Evolutionary conservation across 768 basidiomycete species (phyloP).

Genomic region (Boletus reticuloceps): DNA sequence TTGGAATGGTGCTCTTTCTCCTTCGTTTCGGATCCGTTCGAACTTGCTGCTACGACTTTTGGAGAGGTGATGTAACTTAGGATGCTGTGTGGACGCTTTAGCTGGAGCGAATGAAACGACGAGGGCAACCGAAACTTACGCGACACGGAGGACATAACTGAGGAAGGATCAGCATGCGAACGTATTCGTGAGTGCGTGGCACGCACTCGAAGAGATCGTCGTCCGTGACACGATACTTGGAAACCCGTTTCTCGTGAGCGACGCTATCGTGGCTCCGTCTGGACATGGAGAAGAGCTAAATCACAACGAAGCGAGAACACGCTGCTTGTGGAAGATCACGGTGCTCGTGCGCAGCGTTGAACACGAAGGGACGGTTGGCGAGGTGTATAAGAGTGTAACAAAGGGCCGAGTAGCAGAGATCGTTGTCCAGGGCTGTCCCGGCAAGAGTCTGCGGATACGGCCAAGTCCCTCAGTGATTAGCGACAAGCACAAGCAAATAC

Average conservation of each 20-base stretch:
- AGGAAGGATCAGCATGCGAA: constrained; percentile 11
- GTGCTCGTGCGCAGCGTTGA: not conserved
- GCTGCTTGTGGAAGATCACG: constrained; percentile 6
- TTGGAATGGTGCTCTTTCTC: constrained; percentile 68
- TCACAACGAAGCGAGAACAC: constrained; percentile 1
- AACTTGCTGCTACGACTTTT: constrained; percentile 39
- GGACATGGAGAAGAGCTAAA: constrained; percentile 46
- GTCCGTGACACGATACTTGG: constrained; percentile 76
- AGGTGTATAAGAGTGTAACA: not conserved
- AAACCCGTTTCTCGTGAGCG: constrained; percentile 68
- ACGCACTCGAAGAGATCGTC: constrained; percentile 85
- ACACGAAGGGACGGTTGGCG: not conserved
- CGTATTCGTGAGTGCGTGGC: constrained; percentile 5
- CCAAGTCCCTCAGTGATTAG: too few relatives aligned
- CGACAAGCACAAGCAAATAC: constrained; percentile 1
- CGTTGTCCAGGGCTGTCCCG: constrained; percentile 12
- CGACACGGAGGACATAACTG: constrained; percentile 81
- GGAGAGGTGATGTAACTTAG: constrained; percentile 69
- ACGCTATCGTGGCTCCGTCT: constrained; percentile 73
- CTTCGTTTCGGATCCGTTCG: constrained; percentile 40
- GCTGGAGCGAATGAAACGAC: constrained; percentile 2
- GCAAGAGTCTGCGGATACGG: too few relatives aligned
- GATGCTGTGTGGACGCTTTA: constrained; percentile 44
- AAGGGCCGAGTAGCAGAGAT: constrained; percentile 23
- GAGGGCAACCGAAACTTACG: constrained; percentile 49